A percentile compares a stretch with the other conserved stretches of the same genome.
phyloP scores from a whole-genome alignment of 2,329 filamentous ascomycete species.

The Aspergillus sp. region DNA sequence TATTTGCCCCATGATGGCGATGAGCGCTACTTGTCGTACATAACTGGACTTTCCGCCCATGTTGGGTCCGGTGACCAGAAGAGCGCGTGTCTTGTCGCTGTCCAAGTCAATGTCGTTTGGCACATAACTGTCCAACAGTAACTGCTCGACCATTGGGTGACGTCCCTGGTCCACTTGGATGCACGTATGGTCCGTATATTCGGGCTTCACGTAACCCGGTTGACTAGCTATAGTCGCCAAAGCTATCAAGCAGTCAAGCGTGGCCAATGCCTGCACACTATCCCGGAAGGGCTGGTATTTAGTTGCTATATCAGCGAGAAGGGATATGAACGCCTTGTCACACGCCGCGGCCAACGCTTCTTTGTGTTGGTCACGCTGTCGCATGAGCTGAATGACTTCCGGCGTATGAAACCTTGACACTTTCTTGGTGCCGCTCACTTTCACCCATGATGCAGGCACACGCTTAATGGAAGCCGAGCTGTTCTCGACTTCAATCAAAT shows the following conservation, averaged over 20 bases:
- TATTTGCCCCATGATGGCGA: conserved; percentile 91
- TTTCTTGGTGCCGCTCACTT: conserved; percentile 93
- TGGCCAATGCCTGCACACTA: conserved; percentile 79
- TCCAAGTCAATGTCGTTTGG: conserved; percentile 80
- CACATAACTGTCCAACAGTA: conserved; percentile 82
- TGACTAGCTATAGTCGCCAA: conserved; percentile 80
- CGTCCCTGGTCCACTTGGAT: conserved; percentile 75
- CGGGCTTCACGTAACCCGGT: conserved; percentile 84
- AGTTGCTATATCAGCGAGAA: conserved; percentile 73
- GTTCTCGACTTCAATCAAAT: conserved; percentile 89
- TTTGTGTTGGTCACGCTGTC: conserved; percentile 90
- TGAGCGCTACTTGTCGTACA: conserved; percentile 86
- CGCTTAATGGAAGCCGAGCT: conserved; percentile 69
- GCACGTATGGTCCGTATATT: conserved; percentile 64
- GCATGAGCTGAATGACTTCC: conserved; percentile 77
- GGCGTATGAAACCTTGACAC: conserved; percentile 92
- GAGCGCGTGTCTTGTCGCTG: conserved; percentile 66
- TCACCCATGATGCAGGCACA: conserved; percentile 91
- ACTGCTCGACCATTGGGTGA: conserved; percentile 94
- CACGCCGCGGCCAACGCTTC: conserved; percentile 91
- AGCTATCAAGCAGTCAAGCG: conserved; percentile 85
- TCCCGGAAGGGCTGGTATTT: conserved; percentile 90
- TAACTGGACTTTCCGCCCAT: conserved; percentile 99
- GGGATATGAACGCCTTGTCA: conserved; percentile 73
- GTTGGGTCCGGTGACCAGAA: conserved; percentile 94